Conservation (phyloP, 139 green algal species). For the Zygnema circumcarinatum region DNA sequence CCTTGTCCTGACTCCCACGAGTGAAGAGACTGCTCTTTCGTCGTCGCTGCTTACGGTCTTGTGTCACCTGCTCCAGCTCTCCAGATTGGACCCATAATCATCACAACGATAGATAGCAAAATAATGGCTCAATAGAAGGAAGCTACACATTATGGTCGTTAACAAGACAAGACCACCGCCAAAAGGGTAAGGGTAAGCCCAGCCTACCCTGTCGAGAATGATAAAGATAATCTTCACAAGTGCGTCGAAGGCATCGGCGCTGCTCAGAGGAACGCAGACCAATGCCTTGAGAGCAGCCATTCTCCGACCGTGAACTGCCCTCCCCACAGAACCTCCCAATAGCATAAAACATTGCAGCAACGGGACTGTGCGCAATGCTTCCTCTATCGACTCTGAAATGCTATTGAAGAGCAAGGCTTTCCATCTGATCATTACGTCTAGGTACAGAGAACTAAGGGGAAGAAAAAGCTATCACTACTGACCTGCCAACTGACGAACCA, state of each 20-base stretch:
- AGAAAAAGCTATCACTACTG: no score
- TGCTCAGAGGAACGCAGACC: not conserved
- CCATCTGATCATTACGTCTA: no score
- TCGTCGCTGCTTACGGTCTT: constrained; percentile 32
- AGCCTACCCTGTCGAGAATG: constrained; percentile 22
- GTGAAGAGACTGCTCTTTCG: constrained; percentile 14
- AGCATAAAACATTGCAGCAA: no score
- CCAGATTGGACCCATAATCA: not conserved
- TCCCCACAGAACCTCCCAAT: no score
- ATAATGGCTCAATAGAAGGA: not conserved
- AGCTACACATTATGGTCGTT: not conserved
- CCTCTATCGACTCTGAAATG: no score
- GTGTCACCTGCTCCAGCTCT: not conserved
- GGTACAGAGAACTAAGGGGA: no score
- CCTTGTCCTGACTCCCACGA: constrained; percentile 26
- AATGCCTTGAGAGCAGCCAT: constrained; percentile 48
- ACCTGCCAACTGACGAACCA: no score
- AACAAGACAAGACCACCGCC: not conserved
- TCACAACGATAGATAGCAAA: not conserved
- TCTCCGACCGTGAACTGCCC: constrained; percentile 31
- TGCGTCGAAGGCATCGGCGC: constrained; percentile 23
- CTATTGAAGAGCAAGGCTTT: no score
- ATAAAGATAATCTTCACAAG: constrained; percentile 27
- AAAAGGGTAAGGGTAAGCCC: not conserved
- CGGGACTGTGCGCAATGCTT: no score